Evolutionary conservation across 805 yeast genomes (phyloP), one percentile per base, ranked within the genome.

Genomic region (Gaillardinia entomophila): DNA sequence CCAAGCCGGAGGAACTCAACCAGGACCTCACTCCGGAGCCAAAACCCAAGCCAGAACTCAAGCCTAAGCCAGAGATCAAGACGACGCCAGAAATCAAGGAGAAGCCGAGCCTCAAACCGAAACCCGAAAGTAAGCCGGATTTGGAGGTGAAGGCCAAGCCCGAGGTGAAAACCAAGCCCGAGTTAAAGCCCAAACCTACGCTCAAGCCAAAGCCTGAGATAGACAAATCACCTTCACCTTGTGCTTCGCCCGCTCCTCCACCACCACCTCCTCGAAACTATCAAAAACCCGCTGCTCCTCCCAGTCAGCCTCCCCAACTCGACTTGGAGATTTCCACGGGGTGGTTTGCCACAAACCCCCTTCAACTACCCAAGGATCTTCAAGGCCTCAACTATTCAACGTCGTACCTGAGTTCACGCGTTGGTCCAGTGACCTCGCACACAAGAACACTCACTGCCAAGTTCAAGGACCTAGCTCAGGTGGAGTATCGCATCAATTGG

Each of bases 301-400:
- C 55, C 53, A 6, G 40, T 41, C 3, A 32, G 0, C 61, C 57
- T 2, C 72, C 75, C 0, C 46, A 49, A 0, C 27, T 71, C 2
- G 66, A 75, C 40, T 42, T 73, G 22, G 70, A 73, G 28, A 49
- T 74, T 3, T 32, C 47, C 0, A 45, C 66, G 0, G 68, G 70
- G 1, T 75, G 80, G 80, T 75, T 60, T 49, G 44, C 50, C 6
- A 39, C 50, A 4, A 44, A 51, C 3, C 32, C 48, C 1, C 28
- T 41, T 33, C 32, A 35, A 1, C 40, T 71, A n/a, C 79, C 79
- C 1, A 31, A 37, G 8, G 51, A 51, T 28, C 49, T 75, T 3
- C 30, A 46, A 15, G 68, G 68, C 1, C 47, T 62, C 22, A 62
- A 60, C 36, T 65, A 57, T 43, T 29, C 45, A 3, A 41, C 60